phyloP scores from a whole-genome alignment of 2,329 filamentous ascomycete genomes.

The Verticillium nubilum region DNA sequence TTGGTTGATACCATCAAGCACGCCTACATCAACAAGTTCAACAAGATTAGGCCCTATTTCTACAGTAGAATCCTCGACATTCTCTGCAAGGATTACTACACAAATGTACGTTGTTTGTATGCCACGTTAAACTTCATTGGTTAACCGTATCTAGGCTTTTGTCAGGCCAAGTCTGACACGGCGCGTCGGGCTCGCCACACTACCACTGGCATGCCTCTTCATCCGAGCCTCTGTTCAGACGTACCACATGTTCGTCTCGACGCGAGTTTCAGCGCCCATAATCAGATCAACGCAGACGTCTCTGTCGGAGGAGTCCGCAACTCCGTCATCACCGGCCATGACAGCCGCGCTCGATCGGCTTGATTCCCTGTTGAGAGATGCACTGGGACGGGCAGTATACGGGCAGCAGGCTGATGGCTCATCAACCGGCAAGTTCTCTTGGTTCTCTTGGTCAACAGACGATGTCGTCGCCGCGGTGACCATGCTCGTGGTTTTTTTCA shows the following conservation, averaged over 20 bases:
- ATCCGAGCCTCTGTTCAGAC: slow-evolving; percentile 92
- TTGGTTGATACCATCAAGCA: slow-evolving; percentile 96
- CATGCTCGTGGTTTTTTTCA: slow-evolving; percentile 82
- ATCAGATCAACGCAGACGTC: slow-evolving; percentile 60
- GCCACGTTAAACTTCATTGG: no score
- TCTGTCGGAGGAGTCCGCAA: slow-evolving; percentile 56
- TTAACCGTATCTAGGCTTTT: slow-evolving; percentile 58
- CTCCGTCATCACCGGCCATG: slow-evolving; percentile 65
- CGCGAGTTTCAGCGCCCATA: slow-evolving; percentile 71
- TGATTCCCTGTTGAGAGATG: slow-evolving; percentile 70
- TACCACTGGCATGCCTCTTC: slow-evolving; percentile 90
- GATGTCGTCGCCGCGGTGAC: slow-evolving; percentile 70
- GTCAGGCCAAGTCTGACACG: slow-evolving; percentile 84
- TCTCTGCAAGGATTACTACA: slow-evolving; percentile 95
- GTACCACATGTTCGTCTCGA: slow-evolving; percentile 96
- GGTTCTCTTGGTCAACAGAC: slow-evolving; percentile 59
- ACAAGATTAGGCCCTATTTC: slow-evolving; percentile 87
- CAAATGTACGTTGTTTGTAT: slow-evolving; percentile 65
- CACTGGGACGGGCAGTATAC: slow-evolving; percentile 69
- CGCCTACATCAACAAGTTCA: slow-evolving; percentile 97
- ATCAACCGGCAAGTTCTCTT: slow-evolving; percentile 28
- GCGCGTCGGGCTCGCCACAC: slow-evolving; percentile 81
- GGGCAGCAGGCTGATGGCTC: slow-evolving; percentile 42
- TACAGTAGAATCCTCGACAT: slow-evolving; percentile 91
- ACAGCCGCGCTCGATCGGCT: slow-evolving; percentile 74